Percentiles rank a stretch among this genome's conserved stretches.
Conservation (phyloP, 306 rosid genomes). For the Adenanthera pavonina region DNA sequence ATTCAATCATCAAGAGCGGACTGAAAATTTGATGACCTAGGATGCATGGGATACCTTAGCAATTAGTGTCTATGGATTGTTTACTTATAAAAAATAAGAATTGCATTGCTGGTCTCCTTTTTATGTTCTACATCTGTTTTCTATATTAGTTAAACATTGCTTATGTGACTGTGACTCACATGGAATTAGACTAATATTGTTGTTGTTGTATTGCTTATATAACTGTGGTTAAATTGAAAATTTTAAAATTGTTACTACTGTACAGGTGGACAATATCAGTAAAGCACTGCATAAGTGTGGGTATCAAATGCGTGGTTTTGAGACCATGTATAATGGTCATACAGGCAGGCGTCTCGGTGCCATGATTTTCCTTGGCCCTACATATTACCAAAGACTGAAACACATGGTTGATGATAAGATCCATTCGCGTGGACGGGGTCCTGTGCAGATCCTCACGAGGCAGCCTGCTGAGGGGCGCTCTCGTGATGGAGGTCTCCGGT, state of each 20-base stretch:
- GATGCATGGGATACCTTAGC: neutral
- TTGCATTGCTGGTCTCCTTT: neutral
- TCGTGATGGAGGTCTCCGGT: constrained; percentile 95
- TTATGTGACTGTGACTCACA: neutral
- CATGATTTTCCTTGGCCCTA: constrained; percentile 97
- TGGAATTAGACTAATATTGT: too few relatives aligned
- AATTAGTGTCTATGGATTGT: neutral
- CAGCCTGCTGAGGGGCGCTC: constrained; percentile 99
- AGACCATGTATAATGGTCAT: constrained; percentile 98
- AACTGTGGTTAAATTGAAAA: neutral
- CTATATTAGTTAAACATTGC: neutral
- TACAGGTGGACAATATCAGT: constrained; percentile 95
- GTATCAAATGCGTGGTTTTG: constrained; percentile 98
- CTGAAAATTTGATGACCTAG: neutral
- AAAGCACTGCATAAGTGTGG: constrained; percentile 96
- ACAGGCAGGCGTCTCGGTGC: constrained; percentile 91
- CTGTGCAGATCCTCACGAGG: constrained; percentile 97
- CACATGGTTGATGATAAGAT: constrained; percentile 99
- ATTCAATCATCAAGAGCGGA: neutral
- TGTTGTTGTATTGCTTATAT: too few relatives aligned
- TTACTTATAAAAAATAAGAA: neutral
- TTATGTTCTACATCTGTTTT: neutral
- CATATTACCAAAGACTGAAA: constrained; percentile 92
- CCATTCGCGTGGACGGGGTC: constrained; percentile 97
- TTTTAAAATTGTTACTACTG: neutral